Evolutionary conservation across 2,329 filamentous ascomycete species (phyloP).

Genomic region (Bipolaris victoriae): DNA sequence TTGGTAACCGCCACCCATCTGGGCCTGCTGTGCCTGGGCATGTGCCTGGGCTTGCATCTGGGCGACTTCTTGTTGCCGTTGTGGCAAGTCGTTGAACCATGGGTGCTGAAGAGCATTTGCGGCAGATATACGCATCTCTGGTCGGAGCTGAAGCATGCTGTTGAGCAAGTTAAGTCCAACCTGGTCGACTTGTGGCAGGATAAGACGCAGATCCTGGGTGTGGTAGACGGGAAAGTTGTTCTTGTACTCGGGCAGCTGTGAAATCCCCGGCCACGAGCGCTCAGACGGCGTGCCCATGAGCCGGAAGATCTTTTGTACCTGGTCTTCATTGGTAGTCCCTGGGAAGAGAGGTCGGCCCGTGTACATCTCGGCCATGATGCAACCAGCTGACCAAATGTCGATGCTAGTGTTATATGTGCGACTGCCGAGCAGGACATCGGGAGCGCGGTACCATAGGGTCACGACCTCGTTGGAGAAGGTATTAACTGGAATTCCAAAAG

Average conservation of each 20-base stretch:
- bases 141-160: slow-evolving; percentile 89
- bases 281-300: slow-evolving; percentile 98
- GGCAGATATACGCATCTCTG: slow-evolving; percentile 89
- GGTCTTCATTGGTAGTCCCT: slow-evolving; percentile 97
- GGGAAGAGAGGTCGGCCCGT: slow-evolving; percentile 94
- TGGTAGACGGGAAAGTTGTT: slow-evolving; percentile 91
- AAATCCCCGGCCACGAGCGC: slow-evolving; percentile 93
- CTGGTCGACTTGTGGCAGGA: slow-evolving; percentile 88
- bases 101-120: slow-evolving; percentile 85
- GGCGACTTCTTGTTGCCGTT: slow-evolving; percentile 52
- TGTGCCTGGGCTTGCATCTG: slow-evolving; percentile 43
- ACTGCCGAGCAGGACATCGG: slow-evolving; percentile 91
- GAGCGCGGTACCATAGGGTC: slow-evolving; percentile 95
- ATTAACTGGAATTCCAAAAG: slow-evolving; percentile 96
- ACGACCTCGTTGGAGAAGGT: slow-evolving; percentile 98
- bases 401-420: slow-evolving; percentile 99
- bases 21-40: slow-evolving; percentile 45
- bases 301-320: slow-evolving; percentile 95
- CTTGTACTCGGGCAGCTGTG: slow-evolving; percentile 97
- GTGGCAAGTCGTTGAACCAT: slow-evolving; percentile 82
- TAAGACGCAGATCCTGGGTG: slow-evolving; percentile 85
- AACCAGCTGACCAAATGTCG: slow-evolving; percentile 98
- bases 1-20: slow-evolving; percentile 49
- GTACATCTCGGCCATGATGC: slow-evolving; percentile 99
- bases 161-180: slow-evolving; percentile 85